A percentile compares a stretch with the other conserved stretches of the same genome.
These are phyloP conservation scores for Royoungia palumana DNA, from an alignment of 768 basidiomycete species.

Conservation along the genomic window DNA sequence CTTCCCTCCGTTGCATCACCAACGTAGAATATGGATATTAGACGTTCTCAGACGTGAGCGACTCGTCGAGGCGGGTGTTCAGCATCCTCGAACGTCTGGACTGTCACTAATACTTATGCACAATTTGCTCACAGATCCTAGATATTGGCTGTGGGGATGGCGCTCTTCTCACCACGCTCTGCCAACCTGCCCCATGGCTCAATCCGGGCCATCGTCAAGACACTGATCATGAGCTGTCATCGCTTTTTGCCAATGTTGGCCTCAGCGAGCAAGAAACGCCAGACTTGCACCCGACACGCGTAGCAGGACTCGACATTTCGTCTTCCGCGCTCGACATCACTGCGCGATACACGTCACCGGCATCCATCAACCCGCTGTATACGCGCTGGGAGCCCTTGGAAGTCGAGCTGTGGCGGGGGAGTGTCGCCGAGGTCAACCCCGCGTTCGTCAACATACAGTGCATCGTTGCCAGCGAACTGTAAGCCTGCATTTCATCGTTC, in stretches of 20 bases:
- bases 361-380: slow-evolving; percentile 30
- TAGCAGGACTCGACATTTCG: slow-evolving; percentile 72
- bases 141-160: slow-evolving; percentile 88
- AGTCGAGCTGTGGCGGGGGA: slow-evolving; percentile 72
- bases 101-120: background rate
- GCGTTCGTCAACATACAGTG: slow-evolving; percentile 64
- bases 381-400: slow-evolving; percentile 67
- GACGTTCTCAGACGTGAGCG: slow-evolving; percentile 56
- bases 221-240: slow-evolving; percentile 17
- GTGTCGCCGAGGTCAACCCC: slow-evolving; percentile 63
- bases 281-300: slow-evolving; percentile 53
- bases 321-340: slow-evolving; percentile 53
- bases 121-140: slow-evolving; percentile 48
- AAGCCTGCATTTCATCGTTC: slow-evolving; percentile 27
- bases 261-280: slow-evolving; percentile 40
- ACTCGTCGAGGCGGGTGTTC: slow-evolving; percentile 46
- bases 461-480: slow-evolving; percentile 83
- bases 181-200: slow-evolving; percentile 74
- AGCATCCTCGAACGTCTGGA: background rate
- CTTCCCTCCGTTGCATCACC: slow-evolving; percentile 62
- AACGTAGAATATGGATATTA: slow-evolving; percentile 70
- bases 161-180: slow-evolving; percentile 62
- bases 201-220: slow-evolving; percentile 26
- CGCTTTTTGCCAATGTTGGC: slow-evolving; percentile 22
- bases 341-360: slow-evolving; percentile 44